Evolutionary conservation across 306 rosid genomes (phyloP).

Genomic region (Spatholobus suberectus): DNA sequence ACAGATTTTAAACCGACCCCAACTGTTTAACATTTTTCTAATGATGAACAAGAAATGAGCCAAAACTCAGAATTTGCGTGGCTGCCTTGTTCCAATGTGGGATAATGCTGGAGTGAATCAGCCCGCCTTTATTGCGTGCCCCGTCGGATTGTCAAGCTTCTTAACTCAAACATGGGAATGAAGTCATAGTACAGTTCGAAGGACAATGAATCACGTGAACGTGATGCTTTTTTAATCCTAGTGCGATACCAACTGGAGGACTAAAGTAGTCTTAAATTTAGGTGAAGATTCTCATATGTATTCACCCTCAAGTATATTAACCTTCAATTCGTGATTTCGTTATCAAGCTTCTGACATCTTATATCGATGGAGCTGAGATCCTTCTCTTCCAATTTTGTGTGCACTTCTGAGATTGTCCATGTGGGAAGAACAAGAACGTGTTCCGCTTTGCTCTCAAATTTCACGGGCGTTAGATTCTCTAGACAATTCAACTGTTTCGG

Average conservation of each 20-base stretch:
- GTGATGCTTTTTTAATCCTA: background rate
- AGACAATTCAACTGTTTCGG: conserved; percentile 47
- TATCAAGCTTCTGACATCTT: background rate
- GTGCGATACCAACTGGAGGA: conserved; percentile 24
- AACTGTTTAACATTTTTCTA: background rate
- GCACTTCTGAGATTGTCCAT: conserved; percentile 42
- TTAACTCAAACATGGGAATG: background rate
- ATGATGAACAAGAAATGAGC: background rate
- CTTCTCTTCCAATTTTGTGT: conserved; percentile 32
- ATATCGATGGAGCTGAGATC: conserved; percentile 57
- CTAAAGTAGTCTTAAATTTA: conserved; percentile 13
- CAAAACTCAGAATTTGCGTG: background rate
- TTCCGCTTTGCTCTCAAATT: conserved; percentile 38
- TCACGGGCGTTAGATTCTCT: conserved; percentile 43
- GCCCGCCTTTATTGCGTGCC: background rate
- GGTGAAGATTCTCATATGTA: conserved; percentile 14
- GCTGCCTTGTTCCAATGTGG: background rate
- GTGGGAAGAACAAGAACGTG: conserved; percentile 36
- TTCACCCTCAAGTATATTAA: no score
- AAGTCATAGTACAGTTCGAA: conserved; percentile 37
- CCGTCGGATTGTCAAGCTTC: background rate
- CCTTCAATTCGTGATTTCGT: background rate
- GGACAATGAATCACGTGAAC: conserved; percentile 45
- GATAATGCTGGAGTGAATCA: conserved; percentile 1
- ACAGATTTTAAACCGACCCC: background rate